Percentiles rank a stretch among this genome's conserved stretches.
These are phyloP conservation scores for Russula lepida DNA, from an alignment of 768 basidiomycete genomes.

Conservation along the genomic window DNA sequence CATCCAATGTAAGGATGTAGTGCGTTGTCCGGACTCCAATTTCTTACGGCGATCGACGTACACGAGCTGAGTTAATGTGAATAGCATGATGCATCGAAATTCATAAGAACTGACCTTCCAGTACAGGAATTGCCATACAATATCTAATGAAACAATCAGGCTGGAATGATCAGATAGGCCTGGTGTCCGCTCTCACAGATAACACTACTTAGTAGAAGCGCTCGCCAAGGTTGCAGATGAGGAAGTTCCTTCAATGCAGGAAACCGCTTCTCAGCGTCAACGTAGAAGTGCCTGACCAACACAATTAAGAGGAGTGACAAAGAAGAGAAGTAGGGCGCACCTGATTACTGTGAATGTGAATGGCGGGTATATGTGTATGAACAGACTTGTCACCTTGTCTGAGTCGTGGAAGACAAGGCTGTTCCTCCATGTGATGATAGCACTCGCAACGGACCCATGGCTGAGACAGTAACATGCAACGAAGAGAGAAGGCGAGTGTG, in stretches of 20 bases:
- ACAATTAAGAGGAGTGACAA: not conserved
- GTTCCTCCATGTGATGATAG: constrained; percentile 97
- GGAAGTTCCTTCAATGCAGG: constrained; percentile 72
- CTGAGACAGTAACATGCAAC: constrained; percentile 90
- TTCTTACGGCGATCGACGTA: constrained; percentile 82
- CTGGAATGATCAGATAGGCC: constrained; percentile 7
- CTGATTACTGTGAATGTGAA: constrained; percentile 87
- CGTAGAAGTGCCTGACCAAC: constrained; percentile 72
- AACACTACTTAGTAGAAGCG: constrained; percentile 69
- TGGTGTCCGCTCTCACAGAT: constrained; percentile 57
- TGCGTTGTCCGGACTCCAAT: constrained; percentile 85
- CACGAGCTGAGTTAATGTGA: constrained; percentile 48
- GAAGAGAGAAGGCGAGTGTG: constrained; percentile 68
- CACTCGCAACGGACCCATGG: constrained; percentile 84
- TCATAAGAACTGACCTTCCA: constrained; percentile 59
- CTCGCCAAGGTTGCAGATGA: constrained; percentile 58
- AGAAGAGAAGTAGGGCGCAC: constrained; percentile 34
- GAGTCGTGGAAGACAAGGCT: constrained; percentile 96
- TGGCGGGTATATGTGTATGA: constrained; percentile 91
- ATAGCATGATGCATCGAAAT: not conserved
- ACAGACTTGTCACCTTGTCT: constrained; percentile 93
- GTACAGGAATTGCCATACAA: constrained; percentile 88
- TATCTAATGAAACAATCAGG: constrained; percentile 41
- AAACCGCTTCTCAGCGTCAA: constrained; percentile 69
- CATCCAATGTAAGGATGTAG: constrained; percentile 83